Conservation (phyloP, 176 grass and related monocot genomes). For the Saccharum officinarum region DNA sequence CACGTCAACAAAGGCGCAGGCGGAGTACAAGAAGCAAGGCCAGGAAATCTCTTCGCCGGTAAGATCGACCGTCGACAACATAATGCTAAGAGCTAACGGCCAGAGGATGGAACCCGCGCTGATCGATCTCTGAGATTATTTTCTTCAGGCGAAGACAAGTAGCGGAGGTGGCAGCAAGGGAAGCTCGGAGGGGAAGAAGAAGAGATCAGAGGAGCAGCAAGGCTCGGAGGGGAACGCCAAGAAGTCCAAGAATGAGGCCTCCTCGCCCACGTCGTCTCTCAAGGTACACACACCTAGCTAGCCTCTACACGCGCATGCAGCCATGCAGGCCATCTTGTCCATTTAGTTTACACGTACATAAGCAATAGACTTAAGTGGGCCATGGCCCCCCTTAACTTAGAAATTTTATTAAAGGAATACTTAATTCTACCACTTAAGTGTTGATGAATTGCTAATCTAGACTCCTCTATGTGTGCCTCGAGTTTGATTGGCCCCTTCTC, state of each 20-base stretch:
- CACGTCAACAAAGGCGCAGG: slow-evolving; percentile 27
- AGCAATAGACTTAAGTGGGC: too few relatives aligned
- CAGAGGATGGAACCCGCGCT: too few relatives aligned
- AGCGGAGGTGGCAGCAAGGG: slow-evolving; percentile 39
- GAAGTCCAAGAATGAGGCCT: slow-evolving; percentile 68
- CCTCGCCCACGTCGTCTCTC: slow-evolving; percentile 60
- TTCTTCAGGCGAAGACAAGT: slow-evolving; percentile 49
- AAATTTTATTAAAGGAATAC: too few relatives aligned
- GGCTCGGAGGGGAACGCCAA: slow-evolving; percentile 51
- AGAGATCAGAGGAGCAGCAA: slow-evolving; percentile 55
- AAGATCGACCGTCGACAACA: slow-evolving; percentile 7
- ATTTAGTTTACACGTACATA: too few relatives aligned
- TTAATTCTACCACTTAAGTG: too few relatives aligned
- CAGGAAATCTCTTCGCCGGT: slow-evolving; percentile 64
- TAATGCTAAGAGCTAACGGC: too few relatives aligned
- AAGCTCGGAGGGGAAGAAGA: slow-evolving; percentile 71
- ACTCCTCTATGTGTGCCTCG: too few relatives aligned
- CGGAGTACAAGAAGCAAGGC: slow-evolving; percentile 60
- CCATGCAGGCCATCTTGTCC: not conserved
- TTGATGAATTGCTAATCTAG: too few relatives aligned
- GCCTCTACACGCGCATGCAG: not conserved
- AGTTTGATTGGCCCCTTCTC: too few relatives aligned
- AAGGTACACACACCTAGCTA: slow-evolving; percentile 44
- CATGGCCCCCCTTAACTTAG: too few relatives aligned
- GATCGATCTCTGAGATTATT: not conserved